Base-by-base conservation (phyloP, 1,284 basidiomycete genomes). In the Cystobasidium pallidum region DNA sequence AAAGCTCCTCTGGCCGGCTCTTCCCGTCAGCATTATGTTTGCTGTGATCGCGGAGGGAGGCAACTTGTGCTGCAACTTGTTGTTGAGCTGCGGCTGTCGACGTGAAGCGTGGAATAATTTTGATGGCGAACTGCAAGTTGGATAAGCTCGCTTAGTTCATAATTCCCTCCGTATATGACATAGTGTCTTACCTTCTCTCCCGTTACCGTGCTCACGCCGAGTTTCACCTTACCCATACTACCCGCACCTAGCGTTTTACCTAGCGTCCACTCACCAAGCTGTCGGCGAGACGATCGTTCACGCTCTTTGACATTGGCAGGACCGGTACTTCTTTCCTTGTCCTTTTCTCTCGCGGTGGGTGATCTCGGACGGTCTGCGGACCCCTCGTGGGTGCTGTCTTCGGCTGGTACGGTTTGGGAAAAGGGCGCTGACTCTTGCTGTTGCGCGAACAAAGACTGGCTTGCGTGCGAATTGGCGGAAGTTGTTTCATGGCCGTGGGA, bases 211-310 rank as follows among this genome's bases (percentile, higher is more conserved):
- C 95, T 92, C 49, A 91, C 89, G 7, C 92, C 95, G 21, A 98
- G 87, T 85, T 98, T 99, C 79, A 99, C 96, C 81, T 98, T 98
- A 77, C 95, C 96, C 94, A 99, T 99, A 81, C 92, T 94, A 45
- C 96, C 95, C 47, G 94, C 94, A 61, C 96, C 95, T 41, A 99
- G 86, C 2, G 95, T 98, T 86, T 98, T 98, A 78, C 92, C 92
- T 75, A 99, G 86, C 74, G 91, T 91, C 84, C 97, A 99, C 81
- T 98, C 93, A 49, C 95, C 94, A 15, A 99, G 80, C 75, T 84
- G 77, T 89, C 86, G 74, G 3, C 73, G 58, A 45, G 68, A 71
- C 17, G 57, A 49, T 3, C 67, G 19, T 68, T 68, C 52, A 17
- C 66, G 34, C 19, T 54, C 64, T 41, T 61, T 61, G 1, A 24